Evolutionary conservation across 2,329 filamentous ascomycete species (phyloP), one percentile per base, ranked within the genome.

Genomic region (Diaporthe caulivora): DNA sequence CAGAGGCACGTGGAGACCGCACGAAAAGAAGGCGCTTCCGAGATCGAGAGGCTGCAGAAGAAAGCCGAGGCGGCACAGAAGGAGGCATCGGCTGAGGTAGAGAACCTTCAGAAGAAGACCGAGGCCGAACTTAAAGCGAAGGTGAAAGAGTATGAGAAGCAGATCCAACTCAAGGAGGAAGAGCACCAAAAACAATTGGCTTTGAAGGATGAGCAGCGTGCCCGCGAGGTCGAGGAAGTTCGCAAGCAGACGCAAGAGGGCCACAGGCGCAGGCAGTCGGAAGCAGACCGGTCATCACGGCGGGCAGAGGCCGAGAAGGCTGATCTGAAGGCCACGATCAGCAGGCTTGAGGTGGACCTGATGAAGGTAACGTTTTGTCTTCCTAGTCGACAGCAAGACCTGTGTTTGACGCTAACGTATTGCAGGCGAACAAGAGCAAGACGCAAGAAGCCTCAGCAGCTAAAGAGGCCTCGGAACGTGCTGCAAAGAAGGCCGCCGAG

Each of bases 311-410:
- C 89, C 1, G 91, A 94, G 77, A 85, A 89, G 68, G 87, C 89
- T n/a, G 91, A 92, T 75, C 81, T 94, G 17, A 88, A 88, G 77
- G 87, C 87, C 31, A 91, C 86, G 1, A 87, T 93, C 37, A 89
- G 87, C 71, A 86, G 87, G 57, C 82, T 95, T 21, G 89, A 93
- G 79, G 88, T 90, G 44, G 89, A 91, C 76, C 76, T 92, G 17
- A 86, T 90, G 81, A 92, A 91, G 85, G 89, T 89, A 79, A 71
- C 79, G 8, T 34, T 26, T 17, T n/a, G n/a, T n/a, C n/a, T 7
- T 17, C 11, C 17, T 15, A 15, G 17, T 55, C 26, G 58, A 18
- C 8, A 55, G 29, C 21, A 26, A 7, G 13, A 34, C 10, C 42
- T 18, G 24, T 0, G 13, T 0, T 15, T 34, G 24, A 31, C 15